Base-by-base conservation (phyloP, 2,329 filamentous ascomycete genomes). In the Arthrinium puccinioides region DNA sequence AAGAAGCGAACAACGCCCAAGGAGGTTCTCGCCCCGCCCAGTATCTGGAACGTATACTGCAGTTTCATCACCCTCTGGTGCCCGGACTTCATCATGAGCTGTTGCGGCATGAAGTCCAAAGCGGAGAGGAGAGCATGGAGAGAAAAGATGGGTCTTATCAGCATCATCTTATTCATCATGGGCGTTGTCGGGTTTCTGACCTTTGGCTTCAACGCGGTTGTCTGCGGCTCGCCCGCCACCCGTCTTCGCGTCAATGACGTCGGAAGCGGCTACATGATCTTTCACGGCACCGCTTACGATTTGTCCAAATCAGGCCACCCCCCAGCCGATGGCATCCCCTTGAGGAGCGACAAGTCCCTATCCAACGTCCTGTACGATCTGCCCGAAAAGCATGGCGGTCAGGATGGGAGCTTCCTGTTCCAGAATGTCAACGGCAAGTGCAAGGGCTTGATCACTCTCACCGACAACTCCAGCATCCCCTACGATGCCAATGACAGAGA, bases 391-490 rank as follows among this genome's bases (percentile, higher is more conserved):
- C 79, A 90, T 50, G 82, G 81, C 38, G 92, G 89, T n/a, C 76
- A 85, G 60, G 94, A 98, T 56, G 90, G 87, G 40, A 97, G 89
- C 55, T 98, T 98, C 58, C 66, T 98, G 54, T 98, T 98, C 64
- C 92, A 98, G 59, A 94, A 97, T 48, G 92, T 98, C 60, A 98
- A 98, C 51, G 94, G 92, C 32, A 85, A 84, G 44, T 98, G 92
- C 74, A 98, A 97, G 65, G 84, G 75, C 9, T 63, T 97, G 39
- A 95, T 98, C 56, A 94, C 78, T 1, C 62, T 72, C 7, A 76
- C 83, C 1, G 56, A 72, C 2, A 69, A 69, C 38, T 94, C 89
- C 1, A 82, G 87, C 50, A 79, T 98, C 8, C 87, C 89, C 2
- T 84, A 83, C 6, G 82, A 94, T 55, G 63, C 60, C 19, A 64